A percentile compares a stretch with the other conserved stretches of the same genome.
Evolutionary conservation across 768 basidiomycete species (phyloP).

Genomic region (Mrakia blollopis): DNA sequence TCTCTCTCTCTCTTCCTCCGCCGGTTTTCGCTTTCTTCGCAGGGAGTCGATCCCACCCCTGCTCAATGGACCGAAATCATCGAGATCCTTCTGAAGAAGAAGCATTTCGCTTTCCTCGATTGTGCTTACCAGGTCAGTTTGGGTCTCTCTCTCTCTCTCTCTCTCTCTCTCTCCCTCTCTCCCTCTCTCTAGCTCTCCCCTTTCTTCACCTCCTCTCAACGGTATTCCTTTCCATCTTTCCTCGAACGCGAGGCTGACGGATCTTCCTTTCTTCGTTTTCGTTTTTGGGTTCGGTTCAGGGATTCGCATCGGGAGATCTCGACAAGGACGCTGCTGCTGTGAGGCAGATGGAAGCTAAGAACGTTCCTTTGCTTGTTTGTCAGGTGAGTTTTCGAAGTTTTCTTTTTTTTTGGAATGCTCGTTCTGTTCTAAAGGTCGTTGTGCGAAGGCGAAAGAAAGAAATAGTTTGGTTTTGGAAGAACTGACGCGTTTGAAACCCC

Average conservation of each 20-base stretch:
- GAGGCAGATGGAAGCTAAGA: conserved; percentile 32
- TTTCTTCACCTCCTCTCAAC: too few relatives aligned
- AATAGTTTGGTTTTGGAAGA: too few relatives aligned
- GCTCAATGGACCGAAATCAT: conserved; percentile 82
- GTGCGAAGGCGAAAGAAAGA: too few relatives aligned
- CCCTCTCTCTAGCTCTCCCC: too few relatives aligned
- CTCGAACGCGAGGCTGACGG: background rate
- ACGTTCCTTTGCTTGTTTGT: conserved; percentile 36
- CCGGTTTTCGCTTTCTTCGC: conserved; percentile 46
- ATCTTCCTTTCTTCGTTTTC: background rate
- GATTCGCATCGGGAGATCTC: conserved; percentile 82
- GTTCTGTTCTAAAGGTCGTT: too few relatives aligned
- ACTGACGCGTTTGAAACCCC: too few relatives aligned
- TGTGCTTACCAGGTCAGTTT: conserved; percentile 80
- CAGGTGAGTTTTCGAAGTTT: conserved; percentile 26
- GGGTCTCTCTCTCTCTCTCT: background rate
- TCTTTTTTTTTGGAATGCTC: too few relatives aligned
- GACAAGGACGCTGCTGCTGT: conserved; percentile 36
- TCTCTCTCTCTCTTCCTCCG: background rate
- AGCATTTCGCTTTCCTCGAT: conserved; percentile 89
- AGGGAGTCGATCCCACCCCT: conserved; percentile 84
- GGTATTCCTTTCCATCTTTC: too few relatives aligned
- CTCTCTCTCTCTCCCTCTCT: too few relatives aligned
- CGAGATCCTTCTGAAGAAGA: conserved; percentile 61
- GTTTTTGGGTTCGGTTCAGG: conserved; percentile 40